phyloP scores from a whole-genome alignment of 345 rosid genomes.

The Euphorbia peplus region DNA sequence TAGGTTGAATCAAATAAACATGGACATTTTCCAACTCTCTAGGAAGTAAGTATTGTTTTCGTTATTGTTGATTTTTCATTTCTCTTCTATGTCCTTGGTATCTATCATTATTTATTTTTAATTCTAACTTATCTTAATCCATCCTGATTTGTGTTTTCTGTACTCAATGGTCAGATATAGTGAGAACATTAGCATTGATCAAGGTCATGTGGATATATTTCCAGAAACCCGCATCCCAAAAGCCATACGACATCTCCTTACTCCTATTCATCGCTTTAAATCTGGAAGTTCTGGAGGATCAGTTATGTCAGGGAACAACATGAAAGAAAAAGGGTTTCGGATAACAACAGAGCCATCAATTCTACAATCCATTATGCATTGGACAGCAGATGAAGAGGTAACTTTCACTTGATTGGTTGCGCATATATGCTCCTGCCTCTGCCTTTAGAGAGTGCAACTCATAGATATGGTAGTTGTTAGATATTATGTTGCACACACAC shows the following conservation, averaged over 20 bases:
- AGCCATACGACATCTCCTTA: conserved; percentile 56
- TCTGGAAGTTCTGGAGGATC: conserved; percentile 36
- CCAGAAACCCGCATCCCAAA: conserved; percentile 73
- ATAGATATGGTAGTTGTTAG: background rate
- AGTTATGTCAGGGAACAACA: conserved; percentile 28
- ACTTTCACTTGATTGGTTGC: conserved; percentile 15
- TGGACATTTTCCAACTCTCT: conserved; percentile 55
- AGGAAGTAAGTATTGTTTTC: conserved; percentile 59
- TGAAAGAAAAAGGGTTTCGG: conserved; percentile 60
- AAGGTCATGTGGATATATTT: conserved; percentile 81
- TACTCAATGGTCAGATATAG: conserved; percentile 51
- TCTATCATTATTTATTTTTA: background rate
- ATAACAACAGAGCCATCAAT: conserved; percentile 60
- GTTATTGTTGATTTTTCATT: conserved; percentile 3
- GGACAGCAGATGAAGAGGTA: conserved; percentile 83
- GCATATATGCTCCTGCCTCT: conserved; percentile 7
- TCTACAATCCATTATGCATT: conserved; percentile 66
- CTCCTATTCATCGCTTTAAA: conserved; percentile 45
- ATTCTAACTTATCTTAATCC: conserved; percentile 8
- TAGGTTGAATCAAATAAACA: conserved; percentile 67
- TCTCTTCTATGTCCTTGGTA: background rate
- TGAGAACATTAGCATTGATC: conserved; percentile 66
- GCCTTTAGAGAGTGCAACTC: conserved; percentile 5
- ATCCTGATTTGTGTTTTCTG: conserved; percentile 17
- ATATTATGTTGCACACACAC: background rate